These are phyloP conservation scores for Aegilops bicornis DNA, from an alignment of 176 grass and related monocot species.

Conservation along the genomic window DNA sequence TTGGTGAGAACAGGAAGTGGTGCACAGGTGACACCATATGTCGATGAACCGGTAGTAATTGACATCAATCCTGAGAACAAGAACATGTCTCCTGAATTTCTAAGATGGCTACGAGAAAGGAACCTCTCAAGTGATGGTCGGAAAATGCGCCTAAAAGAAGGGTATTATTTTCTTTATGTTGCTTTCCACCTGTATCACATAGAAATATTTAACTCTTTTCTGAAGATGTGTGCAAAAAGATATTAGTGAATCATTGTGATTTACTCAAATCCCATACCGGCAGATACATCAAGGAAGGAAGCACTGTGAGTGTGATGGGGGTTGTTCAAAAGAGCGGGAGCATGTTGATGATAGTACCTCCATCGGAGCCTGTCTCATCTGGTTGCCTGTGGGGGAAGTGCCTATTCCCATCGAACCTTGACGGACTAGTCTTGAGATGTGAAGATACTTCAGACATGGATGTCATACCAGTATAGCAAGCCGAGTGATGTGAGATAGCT, in stretches of 20 bases:
- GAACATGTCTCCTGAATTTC: conserved; percentile 87
- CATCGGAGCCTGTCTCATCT: conserved; percentile 71
- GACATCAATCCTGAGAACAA: conserved; percentile 92
- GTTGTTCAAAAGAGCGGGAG: conserved; percentile 90
- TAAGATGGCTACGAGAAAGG: conserved; percentile 78
- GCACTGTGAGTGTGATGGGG: conserved; percentile 98
- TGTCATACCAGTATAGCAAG: conserved; percentile 75
- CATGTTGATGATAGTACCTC: conserved; percentile 88
- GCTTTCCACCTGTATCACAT: background rate
- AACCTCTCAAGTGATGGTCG: conserved; percentile 85
- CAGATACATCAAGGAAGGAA: conserved; percentile 98
- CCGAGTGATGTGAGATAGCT: conserved; percentile 17
- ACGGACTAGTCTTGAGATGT: conserved; percentile 82
- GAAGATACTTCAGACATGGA: conserved; percentile 92
- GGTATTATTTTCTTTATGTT: conserved; percentile 48
- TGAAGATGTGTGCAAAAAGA: background rate
- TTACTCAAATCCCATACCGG: conserved; percentile 13
- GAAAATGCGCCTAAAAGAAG: conserved; percentile 97
- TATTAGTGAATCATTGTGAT: background rate
- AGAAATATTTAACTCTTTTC: too few species aligned
- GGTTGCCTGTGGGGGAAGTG: conserved; percentile 85
- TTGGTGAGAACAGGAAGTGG: conserved; percentile 90
- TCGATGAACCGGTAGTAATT: conserved; percentile 83
- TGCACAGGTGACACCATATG: conserved; percentile 68
- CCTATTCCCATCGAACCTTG: conserved; percentile 64